phyloP scores from a whole-genome alignment of 345 rosid species.

The Erysimum cheiranthoides region DNA sequence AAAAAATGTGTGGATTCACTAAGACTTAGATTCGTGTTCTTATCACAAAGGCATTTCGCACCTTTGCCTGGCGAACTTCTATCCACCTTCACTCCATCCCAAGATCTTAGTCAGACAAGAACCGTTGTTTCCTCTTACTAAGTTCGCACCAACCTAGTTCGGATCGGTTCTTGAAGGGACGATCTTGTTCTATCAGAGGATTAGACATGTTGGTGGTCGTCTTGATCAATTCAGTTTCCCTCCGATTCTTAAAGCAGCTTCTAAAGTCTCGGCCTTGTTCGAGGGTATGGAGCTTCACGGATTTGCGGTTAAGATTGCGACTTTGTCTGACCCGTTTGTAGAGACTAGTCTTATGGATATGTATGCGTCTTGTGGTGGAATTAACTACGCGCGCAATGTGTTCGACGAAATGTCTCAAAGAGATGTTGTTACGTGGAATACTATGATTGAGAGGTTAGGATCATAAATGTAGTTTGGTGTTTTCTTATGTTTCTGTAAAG shows the following conservation, averaged over 20 bases:
- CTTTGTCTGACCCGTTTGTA: constrained; percentile 61
- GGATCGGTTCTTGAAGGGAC: no score
- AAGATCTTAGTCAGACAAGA: no score
- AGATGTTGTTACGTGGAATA: constrained; percentile 67
- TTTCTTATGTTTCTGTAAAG: background rate
- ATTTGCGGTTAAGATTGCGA: constrained; percentile 52
- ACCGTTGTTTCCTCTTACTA: no score
- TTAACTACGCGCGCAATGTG: constrained; percentile 53
- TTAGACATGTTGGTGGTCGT: constrained; percentile 45
- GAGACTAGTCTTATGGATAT: constrained; percentile 55
- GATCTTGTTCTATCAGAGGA: constrained; percentile 46
- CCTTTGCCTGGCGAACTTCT: no score
- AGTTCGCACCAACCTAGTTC: no score
- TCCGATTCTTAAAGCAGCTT: constrained; percentile 54
- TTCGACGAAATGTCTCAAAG: constrained; percentile 62
- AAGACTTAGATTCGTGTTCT: no score
- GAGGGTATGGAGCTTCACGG: constrained; percentile 71
- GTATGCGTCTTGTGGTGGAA: constrained; percentile 52
- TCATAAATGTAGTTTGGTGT: background rate
- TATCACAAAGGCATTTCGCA: no score
- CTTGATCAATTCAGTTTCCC: constrained; percentile 59
- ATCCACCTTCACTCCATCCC: no score
- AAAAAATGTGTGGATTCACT: no score
- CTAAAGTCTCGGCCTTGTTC: constrained; percentile 49
- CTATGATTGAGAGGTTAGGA: constrained; percentile 62